phyloP scores from a whole-genome alignment of 192 early-diverging fungal species.

The Geranomyces michiganensis region DNA sequence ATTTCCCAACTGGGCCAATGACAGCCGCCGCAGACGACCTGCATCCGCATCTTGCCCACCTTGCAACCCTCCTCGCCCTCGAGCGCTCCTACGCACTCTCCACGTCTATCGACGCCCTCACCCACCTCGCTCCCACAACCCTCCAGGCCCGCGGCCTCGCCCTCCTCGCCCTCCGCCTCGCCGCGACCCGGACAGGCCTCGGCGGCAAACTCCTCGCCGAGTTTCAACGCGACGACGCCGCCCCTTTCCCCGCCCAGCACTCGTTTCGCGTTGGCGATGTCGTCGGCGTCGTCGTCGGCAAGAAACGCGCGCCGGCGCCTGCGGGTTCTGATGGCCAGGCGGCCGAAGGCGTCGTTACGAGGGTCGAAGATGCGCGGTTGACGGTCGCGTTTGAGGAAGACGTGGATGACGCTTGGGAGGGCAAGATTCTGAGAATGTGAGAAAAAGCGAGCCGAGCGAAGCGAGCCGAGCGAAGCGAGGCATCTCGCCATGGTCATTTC shows the following conservation, averaged over 20 bases:
- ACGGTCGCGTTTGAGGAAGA: constrained; percentile 68
- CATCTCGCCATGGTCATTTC: too few species aligned
- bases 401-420: constrained; percentile 44
- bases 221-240: constrained; percentile 14
- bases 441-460: neutral
- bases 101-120: neutral
- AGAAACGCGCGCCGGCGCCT: neutral
- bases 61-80: constrained; percentile 11
- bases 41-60: neutral
- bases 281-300: constrained; percentile 2
- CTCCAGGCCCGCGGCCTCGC: constrained; percentile 27
- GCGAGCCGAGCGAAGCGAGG: too few species aligned
- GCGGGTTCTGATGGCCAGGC: neutral
- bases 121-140: constrained; percentile 19
- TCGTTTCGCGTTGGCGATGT: constrained; percentile 23
- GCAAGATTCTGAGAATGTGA: constrained; percentile 23
- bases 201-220: constrained; percentile 28
- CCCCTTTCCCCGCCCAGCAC: constrained; percentile 12
- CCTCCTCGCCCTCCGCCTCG: constrained; percentile 19
- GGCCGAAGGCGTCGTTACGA: neutral
- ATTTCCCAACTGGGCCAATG: too few species aligned
- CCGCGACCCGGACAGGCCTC: constrained; percentile 31
- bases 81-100: constrained; percentile 22
- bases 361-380: constrained; percentile 38
- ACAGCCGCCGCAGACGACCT: too few species aligned